These are phyloP conservation scores for Termitomyces heimii DNA, from an alignment of 768 basidiomycete genomes.

Conservation along the genomic window DNA sequence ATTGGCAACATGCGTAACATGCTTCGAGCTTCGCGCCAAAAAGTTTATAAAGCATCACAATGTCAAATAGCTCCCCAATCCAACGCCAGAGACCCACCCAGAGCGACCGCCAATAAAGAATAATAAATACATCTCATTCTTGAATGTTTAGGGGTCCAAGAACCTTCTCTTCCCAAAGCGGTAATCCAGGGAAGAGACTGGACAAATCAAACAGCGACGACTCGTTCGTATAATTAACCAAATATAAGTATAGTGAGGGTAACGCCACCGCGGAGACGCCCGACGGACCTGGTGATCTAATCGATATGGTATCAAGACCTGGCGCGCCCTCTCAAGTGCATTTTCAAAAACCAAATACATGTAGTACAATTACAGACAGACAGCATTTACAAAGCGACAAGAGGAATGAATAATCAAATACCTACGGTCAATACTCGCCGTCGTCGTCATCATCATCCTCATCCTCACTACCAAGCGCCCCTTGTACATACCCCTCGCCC, in stretches of 20 bases:
- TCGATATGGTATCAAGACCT: no score
- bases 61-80: no score
- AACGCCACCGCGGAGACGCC: not conserved
- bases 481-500: conserved; percentile 62
- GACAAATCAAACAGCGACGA: not conserved
- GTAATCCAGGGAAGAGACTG: not conserved
- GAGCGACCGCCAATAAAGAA: not conserved
- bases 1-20: not conserved
- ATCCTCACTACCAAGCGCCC: conserved; percentile 30
- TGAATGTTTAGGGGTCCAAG: not conserved
- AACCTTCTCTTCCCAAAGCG: not conserved
- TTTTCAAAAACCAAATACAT: no score
- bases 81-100: no score
- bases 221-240: not conserved
- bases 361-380: conserved; percentile 1
- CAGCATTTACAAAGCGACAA: conserved; percentile 3
- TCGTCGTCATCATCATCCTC: not conserved
- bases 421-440: conserved; percentile 6
- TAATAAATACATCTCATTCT: not conserved
- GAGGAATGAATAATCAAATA: not conserved
- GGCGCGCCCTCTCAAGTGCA: no score
- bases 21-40: not conserved
- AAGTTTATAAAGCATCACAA: no score
- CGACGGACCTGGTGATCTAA: no score
- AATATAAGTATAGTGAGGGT: not conserved